Conservation (phyloP, 768 basidiomycete genomes). For the Pleurotus salmoneostramineus region DNA sequence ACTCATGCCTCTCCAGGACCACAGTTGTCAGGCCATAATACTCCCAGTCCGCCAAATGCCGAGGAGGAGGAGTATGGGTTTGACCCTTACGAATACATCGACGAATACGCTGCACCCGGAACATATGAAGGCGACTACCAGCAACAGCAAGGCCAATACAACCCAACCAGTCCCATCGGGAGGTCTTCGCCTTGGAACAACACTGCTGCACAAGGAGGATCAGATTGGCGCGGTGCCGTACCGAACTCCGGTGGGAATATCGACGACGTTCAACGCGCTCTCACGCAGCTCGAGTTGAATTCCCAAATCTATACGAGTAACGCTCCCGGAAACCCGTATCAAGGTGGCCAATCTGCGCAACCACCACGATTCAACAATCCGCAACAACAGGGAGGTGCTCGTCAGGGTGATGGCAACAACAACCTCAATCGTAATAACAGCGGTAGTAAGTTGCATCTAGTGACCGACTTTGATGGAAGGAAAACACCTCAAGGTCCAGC, state of each 20-base stretch:
- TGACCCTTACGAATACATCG: constrained; percentile 14
- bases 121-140: constrained; percentile 9
- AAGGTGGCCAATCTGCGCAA: constrained; percentile 48
- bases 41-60: constrained; percentile 22
- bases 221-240: constrained; percentile 54
- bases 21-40: constrained; percentile 5
- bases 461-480: constrained; percentile 64
- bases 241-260: constrained; percentile 32
- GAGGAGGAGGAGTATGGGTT: constrained; percentile 61
- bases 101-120: constrained; percentile 4
- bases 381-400: constrained; percentile 37
- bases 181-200: constrained; percentile 62
- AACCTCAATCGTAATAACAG: constrained; percentile 29
- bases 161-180: constrained; percentile 54
- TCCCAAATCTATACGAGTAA: constrained; percentile 26
- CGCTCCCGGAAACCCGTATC: constrained; percentile 24
- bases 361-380: constrained; percentile 69
- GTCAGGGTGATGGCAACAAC: constrained; percentile 27
- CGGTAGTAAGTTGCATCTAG: constrained; percentile 46
- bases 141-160: constrained; percentile 28
- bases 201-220: constrained; percentile 23
- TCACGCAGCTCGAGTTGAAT: constrained; percentile 64
- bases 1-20: constrained; percentile 2
- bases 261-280: constrained; percentile 75
- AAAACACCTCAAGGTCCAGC: constrained; percentile 48